A percentile compares a stretch with the other conserved stretches of the same genome.
These are phyloP conservation scores for Fusarium fujikuroi DNA, from an alignment of 2,329 filamentous ascomycete species.

Conservation along the genomic window DNA sequence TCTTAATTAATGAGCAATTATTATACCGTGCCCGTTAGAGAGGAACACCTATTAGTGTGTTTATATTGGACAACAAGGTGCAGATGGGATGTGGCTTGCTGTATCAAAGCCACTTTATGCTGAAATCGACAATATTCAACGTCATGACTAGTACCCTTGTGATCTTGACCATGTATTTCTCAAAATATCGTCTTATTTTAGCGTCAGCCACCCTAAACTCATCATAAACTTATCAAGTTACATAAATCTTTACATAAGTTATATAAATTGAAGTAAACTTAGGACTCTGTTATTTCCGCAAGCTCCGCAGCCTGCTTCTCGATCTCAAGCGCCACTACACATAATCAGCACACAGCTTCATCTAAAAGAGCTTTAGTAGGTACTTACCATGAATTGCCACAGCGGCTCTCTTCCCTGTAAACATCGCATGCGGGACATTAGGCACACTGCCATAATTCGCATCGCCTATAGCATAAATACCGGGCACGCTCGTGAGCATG, in stretches of 20 bases:
- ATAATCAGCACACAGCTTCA: background rate
- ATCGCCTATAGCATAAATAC: slow-evolving; percentile 69
- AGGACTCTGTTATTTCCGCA: slow-evolving; percentile 11
- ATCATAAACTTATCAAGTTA: rapidly evolving
- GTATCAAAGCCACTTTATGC: background rate
- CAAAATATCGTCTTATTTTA: rapidly evolving
- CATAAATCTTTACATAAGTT: background rate
- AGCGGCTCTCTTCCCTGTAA: slow-evolving; percentile 66
- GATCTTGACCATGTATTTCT: background rate
- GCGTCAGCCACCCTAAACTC: background rate
- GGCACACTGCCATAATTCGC: slow-evolving; percentile 69
- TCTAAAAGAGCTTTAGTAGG: background rate
- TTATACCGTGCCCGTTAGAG: too few species aligned
- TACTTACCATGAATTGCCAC: slow-evolving; percentile 67
- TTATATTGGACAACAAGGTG: background rate
- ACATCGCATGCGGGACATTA: slow-evolving; percentile 71
- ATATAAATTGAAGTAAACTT: background rate
- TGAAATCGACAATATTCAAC: background rate
- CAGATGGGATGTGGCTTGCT: background rate
- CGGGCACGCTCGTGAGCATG: slow-evolving; percentile 61
- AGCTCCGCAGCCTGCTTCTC: slow-evolving; percentile 53
- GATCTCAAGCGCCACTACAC: slow-evolving; percentile 54
- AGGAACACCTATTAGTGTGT: too few species aligned
- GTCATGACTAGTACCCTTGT: background rate
- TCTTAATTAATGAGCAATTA: background rate